Percentiles rank a stretch among this genome's conserved stretches.
Evolutionary conservation across 208 protist species (phyloP).

Genomic region (Crithidia expoeki): DNA sequence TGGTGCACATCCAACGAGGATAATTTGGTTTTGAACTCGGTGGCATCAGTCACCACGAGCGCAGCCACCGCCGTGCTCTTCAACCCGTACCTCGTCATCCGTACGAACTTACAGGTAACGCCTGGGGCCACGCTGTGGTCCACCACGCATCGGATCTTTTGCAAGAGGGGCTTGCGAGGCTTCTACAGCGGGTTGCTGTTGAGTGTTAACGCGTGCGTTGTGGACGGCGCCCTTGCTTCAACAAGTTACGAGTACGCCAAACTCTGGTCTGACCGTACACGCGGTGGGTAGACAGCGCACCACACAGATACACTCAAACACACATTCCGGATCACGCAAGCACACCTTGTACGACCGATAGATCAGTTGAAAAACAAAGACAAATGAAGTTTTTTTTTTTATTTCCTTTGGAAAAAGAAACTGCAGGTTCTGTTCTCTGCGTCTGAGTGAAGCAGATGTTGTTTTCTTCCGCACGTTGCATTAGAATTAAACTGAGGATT

Average conservation of each 20-base stretch:
- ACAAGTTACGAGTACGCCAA: slow-evolving; percentile 89
- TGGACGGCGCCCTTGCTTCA: slow-evolving; percentile 78
- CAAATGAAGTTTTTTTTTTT: slow-evolving; percentile 2
- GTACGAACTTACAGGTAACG: slow-evolving; percentile 79
- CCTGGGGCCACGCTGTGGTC: slow-evolving; percentile 66
- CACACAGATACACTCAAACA: background rate
- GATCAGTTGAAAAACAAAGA: background rate
- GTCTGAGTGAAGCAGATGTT: background rate
- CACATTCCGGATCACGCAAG: no score
- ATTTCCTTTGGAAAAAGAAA: slow-evolving; percentile 11
- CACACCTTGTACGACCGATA: slow-evolving; percentile 1
- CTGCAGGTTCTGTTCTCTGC: background rate
- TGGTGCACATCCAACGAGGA: slow-evolving; percentile 67
- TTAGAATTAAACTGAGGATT: background rate
- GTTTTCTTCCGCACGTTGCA: background rate
- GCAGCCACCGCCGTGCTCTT: slow-evolving; percentile 76
- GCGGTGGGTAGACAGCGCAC: slow-evolving; percentile 5
- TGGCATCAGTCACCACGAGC: slow-evolving; percentile 68
- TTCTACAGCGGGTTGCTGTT: slow-evolving; percentile 80
- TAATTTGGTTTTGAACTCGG: slow-evolving; percentile 71
- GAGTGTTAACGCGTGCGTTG: slow-evolving; percentile 67
- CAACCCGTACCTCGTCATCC: slow-evolving; percentile 86
- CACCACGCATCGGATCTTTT: slow-evolving; percentile 48
- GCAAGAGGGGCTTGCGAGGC: slow-evolving; percentile 50
- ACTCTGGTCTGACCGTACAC: slow-evolving; percentile 70